Evolutionary conservation across 495 filamentous ascomycete genomes (phyloP).

Genomic region (Achaetomiella virescens): DNA sequence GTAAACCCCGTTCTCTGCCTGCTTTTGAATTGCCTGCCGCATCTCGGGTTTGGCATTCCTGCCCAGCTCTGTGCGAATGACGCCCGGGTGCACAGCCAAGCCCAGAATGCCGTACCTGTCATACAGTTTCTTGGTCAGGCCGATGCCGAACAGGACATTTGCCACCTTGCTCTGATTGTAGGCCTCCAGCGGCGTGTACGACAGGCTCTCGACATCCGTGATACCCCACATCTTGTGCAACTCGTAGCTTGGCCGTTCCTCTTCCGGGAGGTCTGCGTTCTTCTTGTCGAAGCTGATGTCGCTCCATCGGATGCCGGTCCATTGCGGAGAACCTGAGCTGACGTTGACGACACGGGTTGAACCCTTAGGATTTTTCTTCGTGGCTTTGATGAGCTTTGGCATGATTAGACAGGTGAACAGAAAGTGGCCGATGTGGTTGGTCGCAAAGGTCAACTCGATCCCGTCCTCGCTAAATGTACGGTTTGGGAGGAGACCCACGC

Average conservation of each 20-base stretch:
- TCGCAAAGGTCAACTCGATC: background rate
- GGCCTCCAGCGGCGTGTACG: background rate
- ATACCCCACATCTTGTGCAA: no score
- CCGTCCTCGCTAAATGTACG: background rate
- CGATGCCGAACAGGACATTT: background rate
- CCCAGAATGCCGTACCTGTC: background rate
- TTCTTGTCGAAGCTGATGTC: background rate
- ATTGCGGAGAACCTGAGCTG: background rate
- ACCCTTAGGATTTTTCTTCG: background rate
- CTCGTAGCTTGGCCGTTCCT: background rate
- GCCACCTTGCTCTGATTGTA: conserved; percentile 3
- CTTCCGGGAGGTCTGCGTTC: background rate
- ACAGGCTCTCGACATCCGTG: background rate
- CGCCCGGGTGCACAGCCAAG: background rate
- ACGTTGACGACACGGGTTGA: background rate
- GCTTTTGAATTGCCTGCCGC: no score
- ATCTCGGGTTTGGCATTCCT: background rate
- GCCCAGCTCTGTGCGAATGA: background rate
- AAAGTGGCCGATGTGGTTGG: background rate
- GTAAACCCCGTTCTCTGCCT: background rate
- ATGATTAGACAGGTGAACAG: background rate
- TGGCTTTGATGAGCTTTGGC: background rate
- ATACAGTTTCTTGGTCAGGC: background rate
- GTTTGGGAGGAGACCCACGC: background rate
- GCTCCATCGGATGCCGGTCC: background rate